Evolutionary conservation across 1,284 basidiomycete genomes (phyloP), one percentile per base, ranked within the genome.

Genomic region (Ganoderma multipileum): DNA sequence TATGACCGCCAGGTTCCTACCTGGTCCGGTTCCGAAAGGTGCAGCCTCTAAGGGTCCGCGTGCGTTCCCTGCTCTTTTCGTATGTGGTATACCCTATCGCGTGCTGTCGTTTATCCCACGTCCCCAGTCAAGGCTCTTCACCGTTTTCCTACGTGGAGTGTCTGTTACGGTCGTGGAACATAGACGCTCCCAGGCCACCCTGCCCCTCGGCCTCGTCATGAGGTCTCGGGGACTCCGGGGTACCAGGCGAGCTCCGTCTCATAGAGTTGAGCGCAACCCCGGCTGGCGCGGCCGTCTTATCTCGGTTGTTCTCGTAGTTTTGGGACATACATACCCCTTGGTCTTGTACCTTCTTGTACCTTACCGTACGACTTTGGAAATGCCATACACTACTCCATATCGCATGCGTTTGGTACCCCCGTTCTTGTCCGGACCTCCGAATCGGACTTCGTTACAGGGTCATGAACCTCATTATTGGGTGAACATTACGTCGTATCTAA

Each of bases 201-300:
- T 76, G 74, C 76, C 72, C 39, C 61, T 58, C 50, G 71, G 69
- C 74, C 68, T 74, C 76, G 76, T 77, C 71, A 73, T 76, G 76
- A 72, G 67, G 74, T 69, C 44, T 79, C 81, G 78, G 81, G 87
- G 76, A 61, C 70, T 72, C 78, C 83, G 81, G 78, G 80, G 79
- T 76, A 73, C 72, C 73, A 74, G 76, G 75, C 75, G 78, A 72
- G 76, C 74, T 74, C 70, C 75, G 86, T 87, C 84, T 81, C 83
- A 78, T 82, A 83, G 87, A 89, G 86, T 89, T 87, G 87, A 86
- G 82, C 76, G 81, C 77, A 80, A 80, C 68, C 72, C 58, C 61
- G 74, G 71, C 72, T 71, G 57, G 66, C 71, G 59, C 64, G 75
- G 61, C 68, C 38, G 64, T 64, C 70, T 63, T 74, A 7, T 62